These are phyloP conservation scores for Pouteria campechiana DNA, from an alignment of 179 eudicot species.

Conservation along the genomic window DNA sequence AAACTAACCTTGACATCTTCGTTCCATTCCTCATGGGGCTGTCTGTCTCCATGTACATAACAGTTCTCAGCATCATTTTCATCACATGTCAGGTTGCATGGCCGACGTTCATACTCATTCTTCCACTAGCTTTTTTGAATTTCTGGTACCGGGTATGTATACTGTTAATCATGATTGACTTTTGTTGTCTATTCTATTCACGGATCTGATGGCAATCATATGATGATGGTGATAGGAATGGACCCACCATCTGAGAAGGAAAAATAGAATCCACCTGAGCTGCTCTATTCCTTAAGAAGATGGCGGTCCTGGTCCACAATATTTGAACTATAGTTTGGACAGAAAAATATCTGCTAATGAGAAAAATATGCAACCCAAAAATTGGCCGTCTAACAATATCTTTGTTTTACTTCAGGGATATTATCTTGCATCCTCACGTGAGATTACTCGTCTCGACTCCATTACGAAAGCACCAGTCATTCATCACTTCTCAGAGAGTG, in stretches of 20 bases:
- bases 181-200: too few species aligned
- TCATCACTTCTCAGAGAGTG: slow-evolving; percentile 92
- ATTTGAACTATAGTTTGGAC: too few species aligned
- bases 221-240: too few species aligned
- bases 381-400: too few species aligned
- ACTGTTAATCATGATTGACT: too few species aligned
- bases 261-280: too few species aligned
- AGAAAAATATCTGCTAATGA: too few species aligned
- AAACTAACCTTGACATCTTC: slow-evolving; percentile 70
- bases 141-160: slow-evolving; percentile 77
- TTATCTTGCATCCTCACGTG: slow-evolving; percentile 85
- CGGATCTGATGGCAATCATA: too few species aligned
- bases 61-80: slow-evolving; percentile 67
- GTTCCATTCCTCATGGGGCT: slow-evolving; percentile 69
- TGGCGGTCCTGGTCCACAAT: too few species aligned
- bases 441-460: slow-evolving; percentile 89
- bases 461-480: slow-evolving; percentile 96
- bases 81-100: slow-evolving; percentile 91
- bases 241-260: too few species aligned
- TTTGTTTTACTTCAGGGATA: slow-evolving; percentile 69
- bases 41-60: slow-evolving; percentile 58
- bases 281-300: too few species aligned
- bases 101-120: slow-evolving; percentile 74
- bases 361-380: too few species aligned
- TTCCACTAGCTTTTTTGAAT: slow-evolving; percentile 88